phyloP scores from a whole-genome alignment of 768 basidiomycete species.

The Clitopilus hobsonii region DNA sequence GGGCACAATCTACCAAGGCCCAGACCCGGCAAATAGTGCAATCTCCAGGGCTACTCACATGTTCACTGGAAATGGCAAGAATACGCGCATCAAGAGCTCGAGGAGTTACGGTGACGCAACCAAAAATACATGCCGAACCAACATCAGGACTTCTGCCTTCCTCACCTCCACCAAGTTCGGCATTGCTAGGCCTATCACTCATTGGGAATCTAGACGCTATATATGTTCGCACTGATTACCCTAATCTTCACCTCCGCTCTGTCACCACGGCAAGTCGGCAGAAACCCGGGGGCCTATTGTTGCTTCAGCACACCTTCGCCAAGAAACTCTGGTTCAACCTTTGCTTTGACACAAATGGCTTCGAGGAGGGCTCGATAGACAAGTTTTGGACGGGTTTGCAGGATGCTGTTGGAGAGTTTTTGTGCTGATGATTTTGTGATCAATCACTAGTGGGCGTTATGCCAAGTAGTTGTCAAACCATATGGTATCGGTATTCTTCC shows the following conservation, averaged over 20 bases:
- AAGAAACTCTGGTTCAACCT: constrained; percentile 50
- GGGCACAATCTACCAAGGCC: constrained; percentile 45
- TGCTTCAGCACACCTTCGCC: constrained; percentile 60
- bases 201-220: constrained; percentile 66
- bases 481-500: neutral
- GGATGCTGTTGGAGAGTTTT: constrained; percentile 15
- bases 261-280: constrained; percentile 65
- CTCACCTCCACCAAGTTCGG: constrained; percentile 21
- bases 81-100: constrained; percentile 37
- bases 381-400: constrained; percentile 22
- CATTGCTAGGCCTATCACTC: constrained; percentile 58
- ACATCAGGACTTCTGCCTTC: neutral
- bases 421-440: constrained; percentile 5
- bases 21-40: constrained; percentile 48
- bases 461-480: neutral
- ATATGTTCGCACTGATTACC: constrained; percentile 49
- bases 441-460: no score
- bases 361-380: constrained; percentile 19
- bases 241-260: constrained; percentile 42
- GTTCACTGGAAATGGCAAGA: constrained; percentile 45
- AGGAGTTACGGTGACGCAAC: neutral
- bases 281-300: constrained; percentile 52
- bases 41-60: constrained; percentile 42
- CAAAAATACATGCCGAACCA: neutral
- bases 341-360: constrained; percentile 26